These are phyloP conservation scores for Hypoxylon sp. DNA, from an alignment of 2,329 filamentous ascomycete species.

Conservation along the genomic window DNA sequence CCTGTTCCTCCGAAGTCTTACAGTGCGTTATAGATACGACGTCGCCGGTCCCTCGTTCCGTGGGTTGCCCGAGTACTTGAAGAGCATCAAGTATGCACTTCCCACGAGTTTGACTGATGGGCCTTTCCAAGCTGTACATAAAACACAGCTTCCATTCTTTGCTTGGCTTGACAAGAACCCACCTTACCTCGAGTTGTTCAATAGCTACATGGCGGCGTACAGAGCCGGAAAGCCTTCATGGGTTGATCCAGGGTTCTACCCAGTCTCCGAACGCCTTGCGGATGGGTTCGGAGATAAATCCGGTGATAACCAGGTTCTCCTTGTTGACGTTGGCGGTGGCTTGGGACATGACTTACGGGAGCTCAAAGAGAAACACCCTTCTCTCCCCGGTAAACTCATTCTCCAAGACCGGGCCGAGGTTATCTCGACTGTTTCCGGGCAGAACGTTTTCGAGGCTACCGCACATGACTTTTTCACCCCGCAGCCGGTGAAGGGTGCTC, in stretches of 20 bases:
- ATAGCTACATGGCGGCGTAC: constrained; percentile 58
- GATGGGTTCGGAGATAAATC: constrained; percentile 39
- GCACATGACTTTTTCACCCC: constrained; percentile 53
- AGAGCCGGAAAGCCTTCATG: constrained; percentile 57
- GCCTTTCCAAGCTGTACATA: constrained; percentile 57
- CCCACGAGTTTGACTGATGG: constrained; percentile 52
- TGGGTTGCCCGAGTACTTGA: constrained; percentile 54
- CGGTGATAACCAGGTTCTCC: constrained; percentile 51
- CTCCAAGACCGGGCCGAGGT: constrained; percentile 56
- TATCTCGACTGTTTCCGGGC: constrained; percentile 33
- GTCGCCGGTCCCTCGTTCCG: constrained; percentile 55
- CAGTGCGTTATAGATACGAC: constrained; percentile 53
- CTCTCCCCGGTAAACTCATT: constrained; percentile 55
- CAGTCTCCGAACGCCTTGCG: constrained; percentile 41
- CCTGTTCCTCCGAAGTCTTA: not conserved
- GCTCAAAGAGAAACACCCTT: constrained; percentile 52
- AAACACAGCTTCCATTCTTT: constrained; percentile 56
- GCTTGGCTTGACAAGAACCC: constrained; percentile 57
- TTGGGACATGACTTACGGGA: constrained; percentile 57
- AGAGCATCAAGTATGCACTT: constrained; percentile 51
- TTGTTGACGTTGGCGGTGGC: constrained; percentile 61
- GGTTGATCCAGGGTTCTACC: constrained; percentile 55
- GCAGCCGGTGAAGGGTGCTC: constrained; percentile 51
- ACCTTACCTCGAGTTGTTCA: constrained; percentile 55
- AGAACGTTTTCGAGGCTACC: constrained; percentile 29